phyloP scores from a whole-genome alignment of 805 yeast genomes.

The Metahyphopichia silvanorum region DNA sequence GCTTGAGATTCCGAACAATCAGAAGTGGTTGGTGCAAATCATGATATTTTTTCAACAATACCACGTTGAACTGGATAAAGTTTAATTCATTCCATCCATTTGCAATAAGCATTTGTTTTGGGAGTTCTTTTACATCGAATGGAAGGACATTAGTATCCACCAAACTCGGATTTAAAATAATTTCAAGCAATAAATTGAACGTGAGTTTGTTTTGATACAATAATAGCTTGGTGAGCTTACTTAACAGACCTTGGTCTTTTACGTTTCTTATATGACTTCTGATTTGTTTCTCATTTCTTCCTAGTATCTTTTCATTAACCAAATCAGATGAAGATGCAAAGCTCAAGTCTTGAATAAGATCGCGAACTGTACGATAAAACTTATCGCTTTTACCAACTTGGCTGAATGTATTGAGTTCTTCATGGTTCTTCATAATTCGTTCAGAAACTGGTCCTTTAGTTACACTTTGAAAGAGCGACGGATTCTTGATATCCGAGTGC shows the following conservation, averaged over 20 bases:
- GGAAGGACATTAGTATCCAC: slow-evolving; percentile 15
- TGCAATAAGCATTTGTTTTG: slow-evolving; percentile 6
- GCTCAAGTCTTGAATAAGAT: slow-evolving; percentile 25
- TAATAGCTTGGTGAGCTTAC: slow-evolving; percentile 19
- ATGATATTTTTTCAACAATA: slow-evolving; percentile 34
- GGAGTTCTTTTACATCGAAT: slow-evolving; percentile 8
- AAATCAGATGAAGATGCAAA: slow-evolving; percentile 4
- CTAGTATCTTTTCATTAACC: slow-evolving; percentile 3
- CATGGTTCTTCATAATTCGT: slow-evolving; percentile 13
- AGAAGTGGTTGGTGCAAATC: slow-evolving; percentile 29
- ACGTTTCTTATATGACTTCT: slow-evolving; percentile 14
- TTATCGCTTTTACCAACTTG: no score
- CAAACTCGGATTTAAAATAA: slow-evolving; percentile 24
- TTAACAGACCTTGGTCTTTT: slow-evolving; percentile 16
- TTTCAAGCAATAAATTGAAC: slow-evolving; percentile 20
- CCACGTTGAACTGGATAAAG: slow-evolving; percentile 24
- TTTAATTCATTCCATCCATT: slow-evolving; percentile 16
- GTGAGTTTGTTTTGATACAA: slow-evolving; percentile 23
- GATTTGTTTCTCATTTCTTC: no score
- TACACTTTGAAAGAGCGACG: slow-evolving; percentile 29
- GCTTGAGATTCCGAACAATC: slow-evolving; percentile 26
- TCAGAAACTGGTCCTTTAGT: slow-evolving; percentile 32
- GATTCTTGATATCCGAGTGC: no score
- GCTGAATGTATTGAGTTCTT: no score
- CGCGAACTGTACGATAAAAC: no score